Evolutionary conservation across 176 grass and related monocot species (phyloP), one percentile per base, ranked within the genome.

Genomic region (Bonia amplexicaulis): DNA sequence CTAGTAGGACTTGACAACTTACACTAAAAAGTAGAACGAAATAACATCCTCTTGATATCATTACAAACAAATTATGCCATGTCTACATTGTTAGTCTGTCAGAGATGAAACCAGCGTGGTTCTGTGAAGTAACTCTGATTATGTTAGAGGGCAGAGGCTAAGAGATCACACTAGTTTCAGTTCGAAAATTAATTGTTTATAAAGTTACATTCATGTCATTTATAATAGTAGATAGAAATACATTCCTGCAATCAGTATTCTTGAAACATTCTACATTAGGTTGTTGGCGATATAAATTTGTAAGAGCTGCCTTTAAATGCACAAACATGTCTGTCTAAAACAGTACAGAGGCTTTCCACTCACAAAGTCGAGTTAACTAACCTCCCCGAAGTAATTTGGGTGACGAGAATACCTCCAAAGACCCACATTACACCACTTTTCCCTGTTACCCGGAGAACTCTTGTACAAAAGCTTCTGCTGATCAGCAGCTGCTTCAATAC

Each of bases 311-410:
- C 15, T 9, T 37, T 66, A 66, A 12, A 60, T 74, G 54, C 53
- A 61, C 19, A 20, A 42, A 27, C 47, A 31, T 26, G 15, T 63
- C 9, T 12, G 25, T 17, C 35, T 45, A 72, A 40, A 27, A 74
- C n/a, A 42, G 22, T 12, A 26, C 39, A 62, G 13, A 27, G 12
- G 25, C 23, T 62, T 62, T 62, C 59, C 59, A 62, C 12, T 62
- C 59, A 62, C 11, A 11, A 31, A 64, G 26, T 39, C 7, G n/a
- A 66, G 33, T 52, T 25, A 70, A 81, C 69, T 35, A 29, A 92
- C 90, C 90, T 92, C 90, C 7, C 90, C 90, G 61, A 92, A 89
- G 77, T 92, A 86, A n/a, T 92, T 92, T 74, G 90, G 90, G 82
- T 92, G 90, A 39, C 90, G 87, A 13, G 90, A 76, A 85, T 89